A percentile compares a stretch with the other conserved stretches of the same genome.
These are phyloP conservation scores for Neofusicoccum sp. DNA, from an alignment of 2,329 filamentous ascomycete genomes.

Conservation along the genomic window DNA sequence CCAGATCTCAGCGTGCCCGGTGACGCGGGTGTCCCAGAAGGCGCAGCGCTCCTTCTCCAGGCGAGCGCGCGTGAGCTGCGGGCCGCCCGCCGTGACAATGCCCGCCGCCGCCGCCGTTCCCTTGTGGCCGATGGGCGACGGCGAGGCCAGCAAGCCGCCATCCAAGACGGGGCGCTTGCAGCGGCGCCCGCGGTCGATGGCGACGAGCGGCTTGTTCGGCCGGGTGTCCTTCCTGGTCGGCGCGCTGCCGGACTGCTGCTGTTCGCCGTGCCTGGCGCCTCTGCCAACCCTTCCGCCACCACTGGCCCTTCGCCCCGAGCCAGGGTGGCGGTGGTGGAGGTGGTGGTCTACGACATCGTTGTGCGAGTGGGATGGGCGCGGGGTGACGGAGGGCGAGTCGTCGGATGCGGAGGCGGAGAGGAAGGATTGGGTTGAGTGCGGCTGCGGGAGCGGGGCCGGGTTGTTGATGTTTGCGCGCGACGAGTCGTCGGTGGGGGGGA, in stretches of 20 bases:
- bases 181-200: neutral
- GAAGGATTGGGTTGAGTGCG: slow-evolving; percentile 11
- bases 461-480: slow-evolving; percentile 16
- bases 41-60: slow-evolving; percentile 71
- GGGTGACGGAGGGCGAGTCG: neutral
- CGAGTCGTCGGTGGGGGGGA: neutral
- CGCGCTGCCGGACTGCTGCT: neutral
- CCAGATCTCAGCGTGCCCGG: slow-evolving; percentile 77
- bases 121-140: neutral
- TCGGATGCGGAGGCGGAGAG: slow-evolving; percentile 2
- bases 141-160: slow-evolving; percentile 2
- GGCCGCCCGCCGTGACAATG: slow-evolving; percentile 47
- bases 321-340: neutral
- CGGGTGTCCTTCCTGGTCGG: neutral
- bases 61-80: slow-evolving; percentile 54
- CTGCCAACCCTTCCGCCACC: neutral
- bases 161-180: slow-evolving; percentile 12
- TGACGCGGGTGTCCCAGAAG: slow-evolving; percentile 89
- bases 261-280: no score
- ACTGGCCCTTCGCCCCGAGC: neutral
- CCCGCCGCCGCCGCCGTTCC: neutral
- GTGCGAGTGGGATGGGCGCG: slow-evolving; percentile 9
- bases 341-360: neutral
- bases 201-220: slow-evolving; percentile 15
- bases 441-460: slow-evolving; percentile 1